Evolutionary conservation across 345 rosid genomes (phyloP), one percentile per base, ranked within the genome.

Genomic region (Pistacia atlantica): DNA sequence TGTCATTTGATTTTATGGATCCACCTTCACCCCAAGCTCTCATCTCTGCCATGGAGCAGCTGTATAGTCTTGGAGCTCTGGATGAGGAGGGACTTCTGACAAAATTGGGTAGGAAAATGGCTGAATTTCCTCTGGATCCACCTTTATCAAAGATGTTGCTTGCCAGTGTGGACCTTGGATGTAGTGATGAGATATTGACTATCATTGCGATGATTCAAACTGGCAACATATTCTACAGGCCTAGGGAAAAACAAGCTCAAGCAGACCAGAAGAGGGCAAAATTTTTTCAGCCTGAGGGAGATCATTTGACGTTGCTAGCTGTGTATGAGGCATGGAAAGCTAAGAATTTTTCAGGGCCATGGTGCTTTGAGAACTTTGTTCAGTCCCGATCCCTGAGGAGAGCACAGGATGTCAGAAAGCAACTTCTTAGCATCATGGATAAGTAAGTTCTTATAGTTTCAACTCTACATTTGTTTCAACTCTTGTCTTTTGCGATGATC

Each of bases 311-410:
- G n/a, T 83, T 91, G 66, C 94, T 95, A 63, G 98, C 98, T 18
- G 93, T 93, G 0, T 95, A 95, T 46, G 97, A 93, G 83, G 97
- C 95, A 49, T 95, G 98, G 98, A 95, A 91, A 83, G 93, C 90
- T 1, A 90, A 93, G 69, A 90, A 89, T 80, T 93, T 91, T 83
- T 90, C 98, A 3, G 97, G 92, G 56, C 93, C 97, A 48, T 95
- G 94, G 97, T 95, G 98, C 83, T 90, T 86, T 52, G 98, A 93
- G 83, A 95, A 93, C 71, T 95, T 95, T 81, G 89, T 95, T 49
- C 94, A 89, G 86, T 85, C 91, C 60, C 84, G 92, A 42, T 93
- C 98, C 0, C 83, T 95, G 81, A 86, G 95, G 67, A 89, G 92
- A 78, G 98, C 95, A 33, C 94, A 91, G 73, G 94, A 91, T 71